Base-by-base conservation (phyloP, 495 filamentous ascomycete species). In the Talaromyces stipitatus region DNA sequence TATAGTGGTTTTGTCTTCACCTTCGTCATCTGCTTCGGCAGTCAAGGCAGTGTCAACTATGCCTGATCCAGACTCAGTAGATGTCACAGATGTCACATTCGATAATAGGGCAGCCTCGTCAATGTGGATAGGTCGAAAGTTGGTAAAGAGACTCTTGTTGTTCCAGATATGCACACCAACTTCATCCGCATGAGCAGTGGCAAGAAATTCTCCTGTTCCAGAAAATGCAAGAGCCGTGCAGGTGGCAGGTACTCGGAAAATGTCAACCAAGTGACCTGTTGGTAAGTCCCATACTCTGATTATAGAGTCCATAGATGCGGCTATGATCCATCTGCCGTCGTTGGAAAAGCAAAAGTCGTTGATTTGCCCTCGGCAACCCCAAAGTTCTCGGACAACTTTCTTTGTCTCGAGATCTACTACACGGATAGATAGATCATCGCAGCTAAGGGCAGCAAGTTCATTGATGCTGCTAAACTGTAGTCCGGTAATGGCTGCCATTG, bases 111-210 rank as follows among this genome's bases (percentile, higher is more conserved):
- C 84, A 32, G 80, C 76, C 57, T 94, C 88, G 9, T 85, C 83
- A 59, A 99, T 83, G 56, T 88, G 87, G 24, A 87, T 78, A 7
- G 90, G 91, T 0, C 91, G 88, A 1, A 95, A 83, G 58, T 94
- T 91, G 50, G 83, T 85, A 75, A 97, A 99, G 0, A 96, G 78
- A 5, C 87, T 87, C 58, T 86, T 84, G 65, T 99, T 99, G 16
- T 87, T 96, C 90, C 94, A 99, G 24, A 99, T 81, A 58, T 87
- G 86, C 38, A 99, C 84, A 20, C 94, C 95, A n/a, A 96, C 78
- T 51, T 84, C 80, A 61, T 88, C 91, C 41, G 88, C 85, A 60
- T 90, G 86, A 2, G 92, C 84, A 11, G 91, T 95, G 27, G 94
- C 94, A 4, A 99, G 79, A 61, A 88, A 99, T 63, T 99, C 94